Evolutionary conservation across 116 monocot species (phyloP).

Genomic region (Dioscorea cayenensis): DNA sequence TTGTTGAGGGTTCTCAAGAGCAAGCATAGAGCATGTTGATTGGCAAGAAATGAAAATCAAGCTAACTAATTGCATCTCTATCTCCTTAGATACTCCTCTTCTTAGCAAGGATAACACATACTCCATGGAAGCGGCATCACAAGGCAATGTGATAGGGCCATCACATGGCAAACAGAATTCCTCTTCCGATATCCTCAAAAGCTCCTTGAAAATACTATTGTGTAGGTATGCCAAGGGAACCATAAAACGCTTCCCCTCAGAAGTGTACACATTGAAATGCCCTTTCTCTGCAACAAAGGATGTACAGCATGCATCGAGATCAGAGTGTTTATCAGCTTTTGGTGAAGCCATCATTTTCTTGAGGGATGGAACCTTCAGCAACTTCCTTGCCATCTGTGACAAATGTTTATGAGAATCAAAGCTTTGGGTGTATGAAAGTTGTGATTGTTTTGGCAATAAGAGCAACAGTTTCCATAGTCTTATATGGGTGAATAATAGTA

Average conservation of each 20-base stretch:
- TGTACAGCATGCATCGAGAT: not conserved
- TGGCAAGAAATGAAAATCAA: not conserved
- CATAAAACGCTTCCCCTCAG: conserved; percentile 20
- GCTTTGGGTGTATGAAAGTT: not conserved
- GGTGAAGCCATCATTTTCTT: not conserved
- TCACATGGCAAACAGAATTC: conserved; percentile 20
- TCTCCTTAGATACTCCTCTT: not conserved
- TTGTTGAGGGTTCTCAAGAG: not conserved
- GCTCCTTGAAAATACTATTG: conserved; percentile 9
- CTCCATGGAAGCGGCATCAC: conserved; percentile 21
- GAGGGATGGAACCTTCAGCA: conserved; percentile 6
- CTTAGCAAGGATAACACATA: conserved; percentile 4
- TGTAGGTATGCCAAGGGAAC: conserved; percentile 18
- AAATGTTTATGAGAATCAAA: not conserved
- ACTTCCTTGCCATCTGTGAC: conserved; percentile 7
- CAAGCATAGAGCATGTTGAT: not conserved
- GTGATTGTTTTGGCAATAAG: not conserved
- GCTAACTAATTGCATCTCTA: conserved; percentile 9
- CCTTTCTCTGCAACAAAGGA: conserved; percentile 11
- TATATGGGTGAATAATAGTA: not conserved
- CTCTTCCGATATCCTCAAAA: conserved; percentile 19
- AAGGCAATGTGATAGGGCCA: conserved; percentile 17
- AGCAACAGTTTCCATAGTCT: not conserved
- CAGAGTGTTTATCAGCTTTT: not conserved
- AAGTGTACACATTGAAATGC: conserved; percentile 21